Evolutionary conservation across 139 green algal genomes (phyloP).

Genomic region (Nannochloris sp.): DNA sequence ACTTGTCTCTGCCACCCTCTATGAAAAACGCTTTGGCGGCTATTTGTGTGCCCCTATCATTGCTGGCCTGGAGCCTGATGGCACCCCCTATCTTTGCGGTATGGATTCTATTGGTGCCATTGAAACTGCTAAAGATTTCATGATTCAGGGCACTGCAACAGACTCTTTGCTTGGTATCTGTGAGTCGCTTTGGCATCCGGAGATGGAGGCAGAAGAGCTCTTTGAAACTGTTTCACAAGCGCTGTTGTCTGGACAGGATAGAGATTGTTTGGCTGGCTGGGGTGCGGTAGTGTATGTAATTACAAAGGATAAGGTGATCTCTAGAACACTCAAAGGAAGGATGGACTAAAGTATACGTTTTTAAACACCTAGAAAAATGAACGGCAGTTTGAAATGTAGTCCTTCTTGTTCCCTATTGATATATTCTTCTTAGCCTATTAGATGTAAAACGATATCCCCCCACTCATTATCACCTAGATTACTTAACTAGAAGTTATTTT

Average conservation of each 20-base stretch:
- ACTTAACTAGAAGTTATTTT: neutral
- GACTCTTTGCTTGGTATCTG: slow-evolving; percentile 96
- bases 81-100: slow-evolving; percentile 84
- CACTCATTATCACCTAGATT: no score
- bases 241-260: slow-evolving; percentile 80
- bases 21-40: slow-evolving; percentile 82
- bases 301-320: slow-evolving; percentile 76
- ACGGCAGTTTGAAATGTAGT: no score
- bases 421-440: no score
- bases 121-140: slow-evolving; percentile 94
- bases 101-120: slow-evolving; percentile 96
- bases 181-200: slow-evolving; percentile 86
- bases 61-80: slow-evolving; percentile 84
- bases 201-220: slow-evolving; percentile 92
- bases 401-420: no score
- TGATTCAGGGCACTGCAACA: slow-evolving; percentile 79
- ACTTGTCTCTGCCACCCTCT: slow-evolving; percentile 87
- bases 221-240: slow-evolving; percentile 93
- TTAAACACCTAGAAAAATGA: no score
- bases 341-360: slow-evolving; percentile 90
- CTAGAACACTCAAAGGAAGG: slow-evolving; percentile 75
- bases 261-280: slow-evolving; percentile 95
- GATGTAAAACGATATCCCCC: no score
- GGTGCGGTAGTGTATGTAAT: slow-evolving; percentile 91
- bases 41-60: slow-evolving; percentile 96